phyloP scores from a whole-genome alignment of 2,329 filamentous ascomycete species.

The Leptographium galeiforme region DNA sequence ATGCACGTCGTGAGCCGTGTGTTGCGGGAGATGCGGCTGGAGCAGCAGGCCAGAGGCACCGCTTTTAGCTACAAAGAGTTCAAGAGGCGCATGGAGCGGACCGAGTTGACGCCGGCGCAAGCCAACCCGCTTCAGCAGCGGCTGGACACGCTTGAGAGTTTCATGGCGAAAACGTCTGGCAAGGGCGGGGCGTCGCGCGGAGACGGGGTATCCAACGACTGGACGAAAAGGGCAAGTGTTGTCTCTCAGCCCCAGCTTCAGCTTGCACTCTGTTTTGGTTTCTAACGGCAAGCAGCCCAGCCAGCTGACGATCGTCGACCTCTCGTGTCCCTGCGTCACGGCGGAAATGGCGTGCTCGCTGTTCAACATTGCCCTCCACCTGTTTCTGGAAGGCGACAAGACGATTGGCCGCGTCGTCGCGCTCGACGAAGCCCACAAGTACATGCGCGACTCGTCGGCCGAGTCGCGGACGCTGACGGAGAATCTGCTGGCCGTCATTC shows the following conservation, averaged over 20 bases:
- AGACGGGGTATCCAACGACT: conserved; percentile 16
- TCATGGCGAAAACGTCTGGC: conserved; percentile 27
- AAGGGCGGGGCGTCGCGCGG: too few relatives aligned
- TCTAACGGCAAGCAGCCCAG: conserved; percentile 12
- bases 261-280: background rate
- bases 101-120: conserved; percentile 35
- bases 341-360: conserved; percentile 53
- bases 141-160: conserved; percentile 49
- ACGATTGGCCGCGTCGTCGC: conserved; percentile 47
- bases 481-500: conserved; percentile 47
- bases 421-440: conserved; percentile 70
- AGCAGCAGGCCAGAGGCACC: conserved; percentile 22
- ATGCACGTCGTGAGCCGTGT: conserved; percentile 41
- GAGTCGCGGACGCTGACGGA: conserved; percentile 48
- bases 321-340: conserved; percentile 60
- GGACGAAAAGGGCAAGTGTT: conserved; percentile 15
- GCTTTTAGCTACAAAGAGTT: conserved; percentile 39
- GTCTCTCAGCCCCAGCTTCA: background rate
- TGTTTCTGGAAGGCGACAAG: conserved; percentile 46
- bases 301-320: conserved; percentile 35
- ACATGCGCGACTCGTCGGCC: conserved; percentile 39
- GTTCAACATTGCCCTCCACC: conserved; percentile 56
- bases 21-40: conserved; percentile 39
- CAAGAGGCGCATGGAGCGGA: conserved; percentile 19
- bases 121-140: conserved; percentile 41